Conservation (phyloP, 2,329 filamentous ascomycete species). For the Pseudogymnoascus sp. region DNA sequence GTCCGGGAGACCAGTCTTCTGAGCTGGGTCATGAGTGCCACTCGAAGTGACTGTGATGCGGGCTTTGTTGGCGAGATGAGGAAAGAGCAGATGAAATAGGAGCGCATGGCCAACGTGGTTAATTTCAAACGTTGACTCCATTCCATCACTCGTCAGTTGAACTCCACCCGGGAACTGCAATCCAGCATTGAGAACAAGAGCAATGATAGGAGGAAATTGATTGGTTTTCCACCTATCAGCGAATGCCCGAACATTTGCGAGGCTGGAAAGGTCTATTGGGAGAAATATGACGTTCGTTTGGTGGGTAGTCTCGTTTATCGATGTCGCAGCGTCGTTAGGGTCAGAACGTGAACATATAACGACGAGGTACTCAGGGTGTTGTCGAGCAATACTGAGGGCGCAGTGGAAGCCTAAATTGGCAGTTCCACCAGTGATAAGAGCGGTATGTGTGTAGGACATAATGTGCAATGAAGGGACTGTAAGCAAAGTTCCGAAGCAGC, state of each 20-base stretch:
- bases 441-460: slow-evolving; percentile 20
- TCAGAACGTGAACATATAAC: slow-evolving; percentile 40
- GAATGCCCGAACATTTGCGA: slow-evolving; percentile 36
- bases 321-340: slow-evolving; percentile 32
- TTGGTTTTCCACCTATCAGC: slow-evolving; percentile 30
- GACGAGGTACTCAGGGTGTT: slow-evolving; percentile 35
- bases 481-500: not conserved
- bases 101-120: slow-evolving; percentile 45
- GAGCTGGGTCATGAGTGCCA: slow-evolving; percentile 41
- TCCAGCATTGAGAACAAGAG: slow-evolving; percentile 42
- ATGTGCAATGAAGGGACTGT: not conserved
- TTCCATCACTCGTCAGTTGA: slow-evolving; percentile 32
- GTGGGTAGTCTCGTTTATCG: slow-evolving; percentile 36
- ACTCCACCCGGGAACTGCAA: slow-evolving; percentile 36
- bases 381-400: slow-evolving; percentile 34
- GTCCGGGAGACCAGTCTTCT: slow-evolving; percentile 36
- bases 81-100: slow-evolving; percentile 40
- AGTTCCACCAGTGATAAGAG: slow-evolving; percentile 43
- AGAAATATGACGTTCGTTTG: slow-evolving; percentile 37
- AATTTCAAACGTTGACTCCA: slow-evolving; percentile 43
- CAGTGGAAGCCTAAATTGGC: slow-evolving; percentile 37
- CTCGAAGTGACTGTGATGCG: slow-evolving; percentile 40
- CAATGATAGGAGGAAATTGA: slow-evolving; percentile 35
- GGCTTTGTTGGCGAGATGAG: slow-evolving; percentile 32
- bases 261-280: slow-evolving; percentile 37